Percentiles rank a stretch among this genome's conserved stretches.
Conservation (phyloP, 768 basidiomycete species). For the Dioszegia aurantiaca region DNA sequence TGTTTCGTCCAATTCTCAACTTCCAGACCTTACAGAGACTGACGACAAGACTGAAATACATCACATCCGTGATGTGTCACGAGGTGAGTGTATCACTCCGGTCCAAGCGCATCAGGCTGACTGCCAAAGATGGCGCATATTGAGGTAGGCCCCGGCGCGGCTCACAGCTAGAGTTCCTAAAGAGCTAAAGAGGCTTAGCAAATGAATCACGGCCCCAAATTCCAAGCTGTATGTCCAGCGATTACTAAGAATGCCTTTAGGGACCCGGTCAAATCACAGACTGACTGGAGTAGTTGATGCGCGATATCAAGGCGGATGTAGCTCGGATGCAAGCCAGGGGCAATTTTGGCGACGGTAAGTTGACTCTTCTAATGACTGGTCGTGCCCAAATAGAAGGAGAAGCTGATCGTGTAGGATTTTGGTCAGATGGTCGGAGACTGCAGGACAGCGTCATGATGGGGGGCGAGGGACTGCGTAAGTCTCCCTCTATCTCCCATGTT, state of each 20-base stretch:
- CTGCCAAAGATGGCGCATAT: conserved; percentile 39
- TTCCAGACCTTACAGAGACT: background rate
- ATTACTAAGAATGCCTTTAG: conserved; percentile 1
- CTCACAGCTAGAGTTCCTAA: background rate
- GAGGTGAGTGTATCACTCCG: conserved; percentile 33
- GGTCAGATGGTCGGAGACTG: conserved; percentile 47
- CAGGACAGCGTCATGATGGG: conserved; percentile 39
- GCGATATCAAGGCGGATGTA: conserved; percentile 46
- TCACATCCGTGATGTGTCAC: conserved; percentile 50
- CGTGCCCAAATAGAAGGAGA: too few species aligned
- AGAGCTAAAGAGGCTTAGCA: conserved; percentile 26
- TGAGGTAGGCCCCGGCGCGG: conserved; percentile 18
- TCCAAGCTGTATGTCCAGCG: conserved; percentile 34
- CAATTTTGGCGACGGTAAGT: conserved; percentile 49
- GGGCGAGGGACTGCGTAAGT: conserved; percentile 38
- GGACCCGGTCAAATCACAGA: conserved; percentile 6
- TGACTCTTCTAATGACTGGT: background rate
- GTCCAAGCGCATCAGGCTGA: background rate
- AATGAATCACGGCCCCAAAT: conserved; percentile 50
- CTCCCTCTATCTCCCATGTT: too few species aligned
- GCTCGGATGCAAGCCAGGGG: conserved; percentile 39
- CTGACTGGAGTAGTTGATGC: conserved; percentile 44
- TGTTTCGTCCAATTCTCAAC: too few species aligned
- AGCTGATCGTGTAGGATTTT: conserved; percentile 38
- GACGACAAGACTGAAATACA: conserved; percentile 27